Conservation (phyloP, 1,284 basidiomycete genomes). For the Cryptococcus maquisensis region DNA sequence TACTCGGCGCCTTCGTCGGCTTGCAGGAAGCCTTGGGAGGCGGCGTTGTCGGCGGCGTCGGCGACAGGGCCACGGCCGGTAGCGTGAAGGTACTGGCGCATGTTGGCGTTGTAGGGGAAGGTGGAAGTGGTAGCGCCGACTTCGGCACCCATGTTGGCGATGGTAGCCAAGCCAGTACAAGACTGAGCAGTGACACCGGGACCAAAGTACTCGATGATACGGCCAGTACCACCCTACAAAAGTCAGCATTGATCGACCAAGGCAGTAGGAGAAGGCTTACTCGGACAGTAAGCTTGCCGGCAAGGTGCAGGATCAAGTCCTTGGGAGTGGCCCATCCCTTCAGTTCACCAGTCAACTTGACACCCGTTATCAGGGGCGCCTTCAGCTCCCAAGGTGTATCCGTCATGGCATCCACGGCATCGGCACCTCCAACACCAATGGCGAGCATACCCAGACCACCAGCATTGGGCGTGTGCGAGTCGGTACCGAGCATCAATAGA, state of each 20-base stretch:
- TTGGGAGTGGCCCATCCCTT: slow-evolving; percentile 97
- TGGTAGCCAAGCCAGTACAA: slow-evolving; percentile 91
- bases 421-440: slow-evolving; percentile 98
- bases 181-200: slow-evolving; percentile 87
- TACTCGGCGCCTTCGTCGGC: slow-evolving; percentile 92
- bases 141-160: slow-evolving; percentile 99
- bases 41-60: slow-evolving; percentile 79
- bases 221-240: slow-evolving; percentile 84
- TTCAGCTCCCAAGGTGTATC: slow-evolving; percentile 97
- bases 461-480: slow-evolving; percentile 98
- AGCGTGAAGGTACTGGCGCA: slow-evolving; percentile 84
- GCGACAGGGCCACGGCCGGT: slow-evolving; percentile 88
- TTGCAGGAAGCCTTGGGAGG: slow-evolving; percentile 67
- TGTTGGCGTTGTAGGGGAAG: slow-evolving; percentile 89
- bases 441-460: slow-evolving; percentile 99
- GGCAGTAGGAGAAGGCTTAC: slow-evolving; percentile 52
- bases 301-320: slow-evolving; percentile 91
- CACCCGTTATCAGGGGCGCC: slow-evolving; percentile 98
- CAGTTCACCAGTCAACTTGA: slow-evolving; percentile 93
- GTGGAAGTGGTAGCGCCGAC: slow-evolving; percentile 97
- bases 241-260: background rate
- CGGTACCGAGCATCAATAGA: slow-evolving; percentile 99
- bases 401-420: slow-evolving; percentile 99
- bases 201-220: slow-evolving; percentile 96
- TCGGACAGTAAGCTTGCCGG: slow-evolving; percentile 89